Conservation (phyloP, 805 yeast genomes). For the Wickerhamiella galacta region DNA sequence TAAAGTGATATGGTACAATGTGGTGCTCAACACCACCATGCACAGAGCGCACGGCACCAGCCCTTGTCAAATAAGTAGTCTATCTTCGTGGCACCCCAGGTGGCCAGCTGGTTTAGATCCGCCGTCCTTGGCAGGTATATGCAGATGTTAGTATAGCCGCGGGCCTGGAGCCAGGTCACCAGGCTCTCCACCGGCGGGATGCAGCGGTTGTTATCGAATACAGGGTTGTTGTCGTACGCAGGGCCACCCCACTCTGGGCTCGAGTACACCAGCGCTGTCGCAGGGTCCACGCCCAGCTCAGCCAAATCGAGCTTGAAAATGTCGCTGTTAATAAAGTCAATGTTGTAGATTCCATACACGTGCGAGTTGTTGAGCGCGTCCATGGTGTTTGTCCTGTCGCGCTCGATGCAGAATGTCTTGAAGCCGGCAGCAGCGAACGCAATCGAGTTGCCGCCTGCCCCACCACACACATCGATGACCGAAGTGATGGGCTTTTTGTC, state of each 20-base stretch:
- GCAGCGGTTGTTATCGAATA: conserved; percentile 12
- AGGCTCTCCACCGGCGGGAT: conserved; percentile 10
- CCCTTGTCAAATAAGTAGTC: conserved; percentile 7
- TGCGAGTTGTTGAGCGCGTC: conserved; percentile 36
- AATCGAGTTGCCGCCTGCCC: conserved; percentile 77
- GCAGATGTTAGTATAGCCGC: conserved; percentile 4
- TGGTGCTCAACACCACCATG: background rate
- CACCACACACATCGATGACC: conserved; percentile 58
- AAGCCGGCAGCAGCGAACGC: conserved; percentile 41
- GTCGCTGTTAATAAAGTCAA: conserved; percentile 34
- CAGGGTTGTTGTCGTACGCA: conserved; percentile 5
- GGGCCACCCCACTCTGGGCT: conserved; percentile 20
- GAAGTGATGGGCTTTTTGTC: conserved; percentile 8
- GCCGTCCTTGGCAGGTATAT: conserved; percentile 13
- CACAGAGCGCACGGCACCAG: background rate
- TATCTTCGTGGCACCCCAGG: conserved; percentile 8
- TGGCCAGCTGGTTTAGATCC: conserved; percentile 9
- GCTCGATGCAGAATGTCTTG: conserved; percentile 16
- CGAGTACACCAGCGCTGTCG: conserved; percentile 9
- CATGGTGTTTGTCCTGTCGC: conserved; percentile 9
- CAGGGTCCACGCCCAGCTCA: conserved; percentile 5
- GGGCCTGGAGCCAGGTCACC: conserved; percentile 4
- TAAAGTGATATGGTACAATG: background rate
- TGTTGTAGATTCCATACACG: conserved; percentile 39
- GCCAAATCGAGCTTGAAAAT: conserved; percentile 25